Evolutionary conservation across 148 eudicot species (phyloP).

Genomic region (Vaccinium darrowii): DNA sequence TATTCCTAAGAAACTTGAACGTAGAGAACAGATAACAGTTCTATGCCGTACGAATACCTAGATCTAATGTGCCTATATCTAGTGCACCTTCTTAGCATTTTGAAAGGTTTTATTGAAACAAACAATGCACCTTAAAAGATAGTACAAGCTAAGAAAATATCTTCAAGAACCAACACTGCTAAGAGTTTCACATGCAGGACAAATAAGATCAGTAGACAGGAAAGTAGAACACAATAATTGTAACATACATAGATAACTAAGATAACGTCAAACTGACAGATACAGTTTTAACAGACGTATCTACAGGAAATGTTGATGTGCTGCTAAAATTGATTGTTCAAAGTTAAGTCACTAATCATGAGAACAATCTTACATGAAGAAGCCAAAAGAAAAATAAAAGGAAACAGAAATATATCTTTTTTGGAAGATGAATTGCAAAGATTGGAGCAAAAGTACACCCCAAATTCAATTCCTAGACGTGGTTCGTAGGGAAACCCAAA

Average conservation of each 20-base stretch:
- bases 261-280: not conserved
- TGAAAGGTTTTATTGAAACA: not conserved
- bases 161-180: not conserved
- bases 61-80: not conserved
- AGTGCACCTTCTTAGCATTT: not conserved
- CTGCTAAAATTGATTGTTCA: not conserved
- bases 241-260: not conserved
- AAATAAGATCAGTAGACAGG: not conserved
- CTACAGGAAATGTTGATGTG: not conserved
- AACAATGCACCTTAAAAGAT: not conserved
- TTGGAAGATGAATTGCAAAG: not conserved
- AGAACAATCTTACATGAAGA: not conserved
- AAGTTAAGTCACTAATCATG: not conserved
- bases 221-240: not conserved
- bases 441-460: not conserved
- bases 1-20: not conserved
- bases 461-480: not conserved
- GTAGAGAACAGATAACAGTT: not conserved
- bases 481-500: not conserved
- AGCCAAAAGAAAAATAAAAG: not conserved
- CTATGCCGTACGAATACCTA: not conserved
- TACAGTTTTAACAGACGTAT: not conserved
- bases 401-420: not conserved
- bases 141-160: not conserved
- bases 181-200: not conserved